Base-by-base conservation (phyloP, 2,329 filamentous ascomycete genomes). In the Penicillium vulpinum region DNA sequence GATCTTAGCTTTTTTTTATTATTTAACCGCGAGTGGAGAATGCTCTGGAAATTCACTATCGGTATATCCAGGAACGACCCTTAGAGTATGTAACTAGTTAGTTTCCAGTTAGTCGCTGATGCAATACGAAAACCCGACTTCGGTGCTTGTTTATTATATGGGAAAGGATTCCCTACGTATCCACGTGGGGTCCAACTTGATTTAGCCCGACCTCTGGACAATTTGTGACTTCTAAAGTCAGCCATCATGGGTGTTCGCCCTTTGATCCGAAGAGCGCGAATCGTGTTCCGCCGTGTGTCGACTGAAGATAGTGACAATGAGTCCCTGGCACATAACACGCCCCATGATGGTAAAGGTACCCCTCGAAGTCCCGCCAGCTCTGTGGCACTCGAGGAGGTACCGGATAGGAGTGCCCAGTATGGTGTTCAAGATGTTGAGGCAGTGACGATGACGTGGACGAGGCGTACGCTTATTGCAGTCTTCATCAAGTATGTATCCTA, bases 401-500 rank as follows among this genome's bases (percentile, higher is more conserved):
- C 60, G 2, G 49, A 58, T 26, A 43, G 56, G 15, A 53, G 52
- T 45, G 50, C 58, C 10, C 60, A 62, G 38, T 47, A 54, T 53
- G 60, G 60, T 53, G 60, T 62, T 13, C 53, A 49, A 54, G 58
- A 53, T 10, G 48, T 52, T 13, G 60, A 62, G 41, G 60, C 58
- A 5, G 54, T 62, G 35, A 60, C 60, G 9, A 8, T 60, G 35
- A 49, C 58, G 4, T 62, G 60, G 60, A 49, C 51, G 6, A 56
- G 24, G 26, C 41, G 45, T 16, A 58, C 56, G 9, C 40, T 59
- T 21, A 56, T 56, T 24, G 31, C 54, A 10, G 55, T 60, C 11
- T 62, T 58, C 26, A 51, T 60, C 10, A 56, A 53, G 57, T 54
- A 47, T 33, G 50, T 44, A 9, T 26, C 11, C 8, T 29, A 29